Conservation (phyloP, 106 monocot species). For the Triglochin maritima region DNA sequence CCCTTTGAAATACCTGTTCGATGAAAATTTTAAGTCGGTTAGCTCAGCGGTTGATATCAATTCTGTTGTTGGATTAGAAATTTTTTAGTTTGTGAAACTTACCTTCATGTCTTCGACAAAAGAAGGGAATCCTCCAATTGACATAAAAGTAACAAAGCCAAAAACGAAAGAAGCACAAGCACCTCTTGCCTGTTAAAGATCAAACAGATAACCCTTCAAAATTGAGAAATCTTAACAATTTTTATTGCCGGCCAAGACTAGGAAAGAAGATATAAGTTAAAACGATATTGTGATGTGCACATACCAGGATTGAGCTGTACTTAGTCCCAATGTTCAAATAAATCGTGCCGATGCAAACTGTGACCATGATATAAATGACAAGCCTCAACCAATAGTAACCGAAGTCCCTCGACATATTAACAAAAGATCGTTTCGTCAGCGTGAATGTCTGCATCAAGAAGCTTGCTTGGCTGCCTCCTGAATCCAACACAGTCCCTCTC, state of each 20-base stretch:
- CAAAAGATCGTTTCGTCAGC: slow-evolving; percentile 5
- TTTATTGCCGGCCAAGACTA: not conserved
- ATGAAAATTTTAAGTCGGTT: not conserved
- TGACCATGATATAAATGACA: slow-evolving; percentile 24
- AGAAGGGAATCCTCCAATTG: slow-evolving; percentile 88
- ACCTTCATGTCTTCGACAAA: slow-evolving; percentile 99
- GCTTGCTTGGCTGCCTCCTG: slow-evolving; percentile 71
- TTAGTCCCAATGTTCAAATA: slow-evolving; percentile 3
- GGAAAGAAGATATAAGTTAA: not conserved
- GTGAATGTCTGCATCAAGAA: slow-evolving; percentile 59
- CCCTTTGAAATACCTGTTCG: slow-evolving; percentile 65
- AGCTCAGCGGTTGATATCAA: not conserved
- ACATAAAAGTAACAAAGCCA: slow-evolving; percentile 92
- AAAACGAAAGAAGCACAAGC: slow-evolving; percentile 76
- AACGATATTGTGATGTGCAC: not conserved
- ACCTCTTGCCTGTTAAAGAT: slow-evolving; percentile 68
- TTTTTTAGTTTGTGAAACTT: not conserved
- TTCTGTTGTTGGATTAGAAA: not conserved
- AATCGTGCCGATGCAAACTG: slow-evolving; percentile 13
- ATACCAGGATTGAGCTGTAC: slow-evolving; percentile 71
- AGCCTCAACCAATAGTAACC: slow-evolving; percentile 14
- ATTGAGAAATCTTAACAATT: not conserved
- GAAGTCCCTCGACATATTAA: slow-evolving; percentile 13
- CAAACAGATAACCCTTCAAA: not conserved
- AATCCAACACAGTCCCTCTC: slow-evolving; percentile 84